These are phyloP conservation scores for Sugiyamaella valdiviana DNA, from an alignment of 805 yeast genomes.

Conservation along the genomic window DNA sequence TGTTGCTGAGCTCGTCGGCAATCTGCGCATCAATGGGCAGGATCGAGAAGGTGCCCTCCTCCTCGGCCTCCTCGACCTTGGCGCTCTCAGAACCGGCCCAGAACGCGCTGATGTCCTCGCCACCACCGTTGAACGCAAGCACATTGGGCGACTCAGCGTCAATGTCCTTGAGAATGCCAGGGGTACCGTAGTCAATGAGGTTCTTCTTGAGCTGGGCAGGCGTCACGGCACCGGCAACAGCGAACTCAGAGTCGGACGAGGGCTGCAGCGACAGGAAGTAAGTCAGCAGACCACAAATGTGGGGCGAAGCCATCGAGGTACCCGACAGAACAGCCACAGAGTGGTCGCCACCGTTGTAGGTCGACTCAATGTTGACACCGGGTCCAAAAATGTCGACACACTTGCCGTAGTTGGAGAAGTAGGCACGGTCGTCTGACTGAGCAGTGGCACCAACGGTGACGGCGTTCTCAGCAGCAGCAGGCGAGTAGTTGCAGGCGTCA, in stretches of 20 bases:
- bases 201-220: constrained; percentile 50
- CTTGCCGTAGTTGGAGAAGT: constrained; percentile 49
- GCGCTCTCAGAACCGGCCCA: constrained; percentile 31
- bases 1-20: constrained; percentile 12
- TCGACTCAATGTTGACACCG: constrained; percentile 50
- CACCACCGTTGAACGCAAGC: constrained; percentile 57
- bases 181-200: constrained; percentile 47
- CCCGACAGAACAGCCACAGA: constrained; percentile 53
- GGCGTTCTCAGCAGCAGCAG: constrained; percentile 50
- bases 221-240: constrained; percentile 40
- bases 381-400: constrained; percentile 52
- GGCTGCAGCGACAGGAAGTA: constrained; percentile 55
- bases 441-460: constrained; percentile 49
- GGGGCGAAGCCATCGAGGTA: constrained; percentile 62
- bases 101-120: constrained; percentile 46
- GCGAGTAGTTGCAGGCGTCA: constrained; percentile 56
- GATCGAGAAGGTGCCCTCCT: constrained; percentile 8
- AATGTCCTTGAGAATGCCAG: constrained; percentile 41
- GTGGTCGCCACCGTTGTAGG: constrained; percentile 47
- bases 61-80: constrained; percentile 11
- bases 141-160: constrained; percentile 49
- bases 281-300: constrained; percentile 49
- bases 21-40: constrained; percentile 18
- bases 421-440: constrained; percentile 41
- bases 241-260: constrained; percentile 43